Conservation (phyloP, 1,284 basidiomycete genomes). For the Naganishia sp. region DNA sequence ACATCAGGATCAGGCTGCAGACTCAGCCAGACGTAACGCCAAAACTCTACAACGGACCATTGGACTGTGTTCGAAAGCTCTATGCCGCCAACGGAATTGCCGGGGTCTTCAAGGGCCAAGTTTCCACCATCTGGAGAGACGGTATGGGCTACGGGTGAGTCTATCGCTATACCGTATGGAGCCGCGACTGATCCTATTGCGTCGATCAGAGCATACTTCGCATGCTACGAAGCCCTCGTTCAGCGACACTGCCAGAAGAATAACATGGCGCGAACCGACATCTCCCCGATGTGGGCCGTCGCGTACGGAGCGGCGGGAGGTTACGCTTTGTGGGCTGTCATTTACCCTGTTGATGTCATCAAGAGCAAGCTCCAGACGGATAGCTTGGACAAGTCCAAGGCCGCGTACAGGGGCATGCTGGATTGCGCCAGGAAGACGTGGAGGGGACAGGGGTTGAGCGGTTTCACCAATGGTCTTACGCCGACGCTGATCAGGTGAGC, state of each 20-base stretch:
- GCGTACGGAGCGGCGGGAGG: conserved; percentile 81
- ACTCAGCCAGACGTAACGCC: conserved; percentile 76
- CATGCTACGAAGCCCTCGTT: conserved; percentile 89
- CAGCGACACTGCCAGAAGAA: conserved; percentile 75
- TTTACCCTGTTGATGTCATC: conserved; percentile 68
- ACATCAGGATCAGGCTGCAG: conserved; percentile 92
- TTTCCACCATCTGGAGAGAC: conserved; percentile 84
- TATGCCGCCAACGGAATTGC: conserved; percentile 70
- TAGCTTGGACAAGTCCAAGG: conserved; percentile 69
- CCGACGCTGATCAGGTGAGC: conserved; percentile 79
- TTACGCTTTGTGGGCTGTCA: conserved; percentile 52
- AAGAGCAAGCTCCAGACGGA: conserved; percentile 96
- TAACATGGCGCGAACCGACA: conserved; percentile 70
- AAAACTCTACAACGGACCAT: conserved; percentile 71
- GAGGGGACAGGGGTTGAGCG: conserved; percentile 74
- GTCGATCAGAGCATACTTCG: conserved; percentile 68
- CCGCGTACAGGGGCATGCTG: conserved; percentile 76
- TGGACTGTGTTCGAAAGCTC: conserved; percentile 82
- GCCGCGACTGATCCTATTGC: too few species aligned
- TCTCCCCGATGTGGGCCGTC: conserved; percentile 73
- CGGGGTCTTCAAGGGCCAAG: conserved; percentile 89
- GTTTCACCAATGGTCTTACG: conserved; percentile 83
- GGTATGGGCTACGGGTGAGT: conserved; percentile 72
- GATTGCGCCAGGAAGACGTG: conserved; percentile 82
- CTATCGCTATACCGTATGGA: neutral